Base-by-base conservation (phyloP, 345 rosid genomes). In the Xanthoceras sorbifolium region DNA sequence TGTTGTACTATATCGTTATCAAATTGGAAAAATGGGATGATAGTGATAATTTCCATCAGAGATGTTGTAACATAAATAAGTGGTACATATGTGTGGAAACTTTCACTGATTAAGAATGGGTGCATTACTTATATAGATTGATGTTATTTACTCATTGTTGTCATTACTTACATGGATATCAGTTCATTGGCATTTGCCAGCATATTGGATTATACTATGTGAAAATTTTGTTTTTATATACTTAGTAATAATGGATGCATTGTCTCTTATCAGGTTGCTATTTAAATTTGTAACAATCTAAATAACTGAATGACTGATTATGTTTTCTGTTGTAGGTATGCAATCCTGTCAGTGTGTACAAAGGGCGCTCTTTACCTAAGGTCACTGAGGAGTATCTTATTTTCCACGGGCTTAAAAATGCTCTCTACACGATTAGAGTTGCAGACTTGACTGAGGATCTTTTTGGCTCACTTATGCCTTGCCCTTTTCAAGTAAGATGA, bases 311-410 rank as follows among this genome's bases (percentile, higher is more conserved):
- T 8, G 1, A 28, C 29, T 17, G 57, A 50, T 14, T 50, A 2
- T 22, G 34, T 15, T 70, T 82, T 62, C 18, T 23, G 64, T 67
- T 22, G 20, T 79, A 93, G 98, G 77, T 95, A 73, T 84, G 86
- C 73, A 94, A 96, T 78, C 94, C 97, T 31, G 92, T 88, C 50
- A 93, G 98, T 82, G 84, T 96, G 10, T 92, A 82, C 77, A 96
- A 93, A 71, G 99, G 99, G 57, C 68, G 86, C 80, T 80, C 36
- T 32, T 32, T 32, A 32, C 36, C 36, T 32, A 32, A 85, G 80
- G 92, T 88, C 23, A 67, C 92, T 0, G 86, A 89, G 88, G 87
- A 83, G 40, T 86, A 90, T 82, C 92, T 96, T 34, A 68, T 74
- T 7, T 90, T 97, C 42, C 82, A 71, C 46, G 99, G 98, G 66